A percentile compares a stretch with the other conserved stretches of the same genome.
These are phyloP conservation scores for Ceratocystis diversiconidia DNA, from an alignment of 2,329 filamentous ascomycete genomes.

Conservation along the genomic window DNA sequence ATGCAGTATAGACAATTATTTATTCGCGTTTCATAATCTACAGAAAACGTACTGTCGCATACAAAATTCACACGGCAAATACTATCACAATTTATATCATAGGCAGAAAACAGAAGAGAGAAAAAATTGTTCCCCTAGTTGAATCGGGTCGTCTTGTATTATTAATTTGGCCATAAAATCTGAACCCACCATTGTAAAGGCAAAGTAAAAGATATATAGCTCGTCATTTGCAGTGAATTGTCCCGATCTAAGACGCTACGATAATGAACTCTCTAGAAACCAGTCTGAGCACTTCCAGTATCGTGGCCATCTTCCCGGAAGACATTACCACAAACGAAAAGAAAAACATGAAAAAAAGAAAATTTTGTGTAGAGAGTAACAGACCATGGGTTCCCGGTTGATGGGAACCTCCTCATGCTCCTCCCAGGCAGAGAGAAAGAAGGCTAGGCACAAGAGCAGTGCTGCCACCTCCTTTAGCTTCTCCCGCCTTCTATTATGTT, in stretches of 20 bases:
- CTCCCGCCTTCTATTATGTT: conserved; percentile 20
- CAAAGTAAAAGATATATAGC: background rate
- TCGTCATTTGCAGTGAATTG: background rate
- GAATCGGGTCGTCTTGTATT: conserved; percentile 18
- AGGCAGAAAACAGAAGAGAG: background rate
- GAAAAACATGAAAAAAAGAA: background rate
- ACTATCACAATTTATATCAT: background rate
- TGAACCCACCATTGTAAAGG: background rate
- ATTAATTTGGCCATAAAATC: background rate
- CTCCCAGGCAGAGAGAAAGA: conserved; percentile 14
- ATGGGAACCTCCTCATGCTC: conserved; percentile 20
- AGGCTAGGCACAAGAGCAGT: background rate
- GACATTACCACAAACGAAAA: background rate
- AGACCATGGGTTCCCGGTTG: conserved; percentile 20
- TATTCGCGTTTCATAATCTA: no score
- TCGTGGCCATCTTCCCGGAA: background rate
- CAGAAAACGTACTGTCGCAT: background rate
- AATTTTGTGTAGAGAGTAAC: conserved; percentile 18
- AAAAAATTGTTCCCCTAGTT: conserved; percentile 12
- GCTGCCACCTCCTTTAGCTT: background rate
- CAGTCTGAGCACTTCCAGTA: background rate
- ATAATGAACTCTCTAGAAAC: background rate
- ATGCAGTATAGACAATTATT: no score
- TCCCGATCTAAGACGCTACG: background rate
- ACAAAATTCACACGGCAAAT: background rate